Evolutionary conservation across 83 land plant genomes (phyloP), one percentile per base, ranked within the genome.

Genomic region (Isoetes engelmannii): DNA sequence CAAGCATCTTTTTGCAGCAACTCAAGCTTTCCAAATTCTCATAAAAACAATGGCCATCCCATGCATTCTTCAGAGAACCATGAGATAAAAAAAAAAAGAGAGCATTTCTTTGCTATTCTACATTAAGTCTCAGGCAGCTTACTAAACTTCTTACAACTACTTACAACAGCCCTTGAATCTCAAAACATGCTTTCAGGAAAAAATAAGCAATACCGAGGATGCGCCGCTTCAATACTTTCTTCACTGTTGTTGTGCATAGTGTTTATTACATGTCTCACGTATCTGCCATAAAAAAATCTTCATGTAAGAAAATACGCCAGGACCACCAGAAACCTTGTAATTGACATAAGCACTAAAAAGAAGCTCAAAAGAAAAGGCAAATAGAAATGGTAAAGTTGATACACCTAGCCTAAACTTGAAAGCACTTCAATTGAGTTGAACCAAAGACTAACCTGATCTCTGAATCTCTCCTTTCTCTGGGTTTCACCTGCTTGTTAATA

Each of bases 391-490:
- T 17, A 12, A 61, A 37, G 44, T n/a, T 28, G 64, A 28, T 20
- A 65, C 8, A 28, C 48, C 73, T 42, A 28, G 73, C 13, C 51
- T 20, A 47, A 67, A 37, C 17, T 72, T 65, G 15, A 13, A 21
- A 18, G 21, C 53, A 53, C 12, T 44, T 62, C 6, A 42, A 10
- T 4, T 37, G 75, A 69, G 37, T 44, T 13, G n/a, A 43, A n/a
- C 9, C 63, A 10, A 68, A 57, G 7, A 57, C 57, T 43, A 45
- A 79, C 84, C 84, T 82, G 57, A 82, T 82, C 63, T 82, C 84
- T 3, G 84, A 74, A 74, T 82, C 84, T 51, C 69, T 74, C 56
- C 84, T 66, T 68, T 82, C 84, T 62, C 79, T 58, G 9, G 58
- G 69, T 63, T 69, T 78, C 7, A 82, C 79, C 84, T 82, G 79